phyloP scores from a whole-genome alignment of 1,284 basidiomycete species.

The Sanghuangporus baumii region DNA sequence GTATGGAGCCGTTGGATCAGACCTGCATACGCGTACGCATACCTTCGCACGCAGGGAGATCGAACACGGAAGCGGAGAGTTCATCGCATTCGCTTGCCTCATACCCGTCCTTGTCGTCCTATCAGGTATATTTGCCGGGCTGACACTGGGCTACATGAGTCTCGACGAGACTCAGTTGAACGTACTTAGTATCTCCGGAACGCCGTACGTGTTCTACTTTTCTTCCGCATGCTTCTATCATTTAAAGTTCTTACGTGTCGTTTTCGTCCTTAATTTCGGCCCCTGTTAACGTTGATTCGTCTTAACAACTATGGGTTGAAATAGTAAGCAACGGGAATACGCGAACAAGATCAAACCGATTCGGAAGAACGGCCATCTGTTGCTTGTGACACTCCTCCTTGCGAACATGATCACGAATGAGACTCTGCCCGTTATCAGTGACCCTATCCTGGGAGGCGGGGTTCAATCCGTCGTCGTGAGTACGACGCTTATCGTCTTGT shows the following conservation, averaged over 20 bases:
- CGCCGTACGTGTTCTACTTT: constrained; percentile 47
- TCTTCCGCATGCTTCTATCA: neutral
- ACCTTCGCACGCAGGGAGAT: constrained; percentile 10
- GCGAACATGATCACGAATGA: constrained; percentile 92
- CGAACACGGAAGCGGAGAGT: neutral
- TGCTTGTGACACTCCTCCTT: constrained; percentile 78
- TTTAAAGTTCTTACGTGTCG: neutral
- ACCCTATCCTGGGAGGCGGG: constrained; percentile 83
- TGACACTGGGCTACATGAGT: constrained; percentile 89
- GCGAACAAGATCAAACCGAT: constrained; percentile 86
- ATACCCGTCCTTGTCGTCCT: constrained; percentile 50
- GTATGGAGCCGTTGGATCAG: neutral
- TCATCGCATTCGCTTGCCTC: constrained; percentile 20
- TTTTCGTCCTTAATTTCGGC: neutral
- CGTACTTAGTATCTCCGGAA: constrained; percentile 81
- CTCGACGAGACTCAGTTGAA: constrained; percentile 90
- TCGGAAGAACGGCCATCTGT: constrained; percentile 78
- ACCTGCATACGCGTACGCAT: neutral
- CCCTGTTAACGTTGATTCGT: neutral
- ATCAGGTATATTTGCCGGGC: constrained; percentile 61
- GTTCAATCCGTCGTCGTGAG: constrained; percentile 76
- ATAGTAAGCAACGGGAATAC: constrained; percentile 70
- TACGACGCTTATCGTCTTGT: constrained; percentile 85
- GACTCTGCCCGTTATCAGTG: constrained; percentile 86
- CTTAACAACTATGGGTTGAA: neutral